phyloP scores from a whole-genome alignment of 495 filamentous ascomycete genomes.

The Aspergillus saccharolyticus region DNA sequence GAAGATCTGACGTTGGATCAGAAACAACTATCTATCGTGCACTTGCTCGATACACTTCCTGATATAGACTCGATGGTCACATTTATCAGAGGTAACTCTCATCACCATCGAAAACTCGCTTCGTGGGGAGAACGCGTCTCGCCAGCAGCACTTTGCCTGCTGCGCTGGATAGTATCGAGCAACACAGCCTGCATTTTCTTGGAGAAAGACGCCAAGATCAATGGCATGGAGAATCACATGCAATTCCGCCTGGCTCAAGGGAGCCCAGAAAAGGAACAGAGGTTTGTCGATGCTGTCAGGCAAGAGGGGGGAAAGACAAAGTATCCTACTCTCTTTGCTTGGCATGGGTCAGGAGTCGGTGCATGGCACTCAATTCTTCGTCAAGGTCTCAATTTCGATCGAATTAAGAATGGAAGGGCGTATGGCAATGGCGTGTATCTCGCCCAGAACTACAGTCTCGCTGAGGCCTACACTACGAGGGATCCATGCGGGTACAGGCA shows the following conservation, averaged over 20 bases:
- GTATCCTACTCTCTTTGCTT: slow-evolving; percentile 74
- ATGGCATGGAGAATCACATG: slow-evolving; percentile 61
- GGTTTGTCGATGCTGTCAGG: slow-evolving; percentile 65
- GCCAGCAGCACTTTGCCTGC: slow-evolving; percentile 60
- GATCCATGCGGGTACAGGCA: not conserved
- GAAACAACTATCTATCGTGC: slow-evolving; percentile 53
- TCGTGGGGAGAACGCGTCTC: slow-evolving; percentile 60
- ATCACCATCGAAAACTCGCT: slow-evolving; percentile 38
- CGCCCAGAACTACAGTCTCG: slow-evolving; percentile 51
- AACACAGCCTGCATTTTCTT: slow-evolving; percentile 84
- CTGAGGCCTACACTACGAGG: slow-evolving; percentile 48
- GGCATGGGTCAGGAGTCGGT: slow-evolving; percentile 68
- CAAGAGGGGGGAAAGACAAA: slow-evolving; percentile 27
- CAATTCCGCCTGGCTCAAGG: slow-evolving; percentile 90
- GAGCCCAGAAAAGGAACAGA: slow-evolving; percentile 80
- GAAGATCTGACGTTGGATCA: slow-evolving; percentile 40
- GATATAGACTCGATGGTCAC: slow-evolving; percentile 55
- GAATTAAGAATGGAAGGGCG: slow-evolving; percentile 57
- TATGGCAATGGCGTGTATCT: slow-evolving; percentile 83
- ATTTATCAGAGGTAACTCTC: slow-evolving; percentile 46
- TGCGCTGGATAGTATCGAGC: slow-evolving; percentile 89
- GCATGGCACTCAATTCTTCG: slow-evolving; percentile 95
- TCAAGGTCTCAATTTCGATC: slow-evolving; percentile 69
- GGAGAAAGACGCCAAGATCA: slow-evolving; percentile 45
- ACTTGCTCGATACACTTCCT: slow-evolving; percentile 65